Evolutionary conservation across 1,284 basidiomycete genomes (phyloP).

Genomic region (Porodaedalea pini): DNA sequence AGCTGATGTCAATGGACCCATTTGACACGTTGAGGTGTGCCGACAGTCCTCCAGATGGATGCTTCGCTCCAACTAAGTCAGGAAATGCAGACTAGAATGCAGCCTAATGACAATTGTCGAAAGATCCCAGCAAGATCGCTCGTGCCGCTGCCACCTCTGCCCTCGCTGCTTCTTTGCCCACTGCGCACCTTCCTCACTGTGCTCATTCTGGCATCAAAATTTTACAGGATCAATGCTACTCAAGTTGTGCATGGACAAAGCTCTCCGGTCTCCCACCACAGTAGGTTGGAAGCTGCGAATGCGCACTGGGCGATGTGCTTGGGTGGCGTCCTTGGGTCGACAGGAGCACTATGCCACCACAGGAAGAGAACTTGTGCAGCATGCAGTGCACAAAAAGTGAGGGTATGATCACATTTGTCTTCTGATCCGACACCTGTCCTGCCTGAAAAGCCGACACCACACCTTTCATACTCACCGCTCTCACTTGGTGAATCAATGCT

Average conservation of each 20-base stretch:
- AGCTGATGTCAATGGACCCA: conserved; percentile 5
- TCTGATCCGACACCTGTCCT: not conserved
- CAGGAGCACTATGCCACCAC: conserved; percentile 38
- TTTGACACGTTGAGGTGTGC: not conserved
- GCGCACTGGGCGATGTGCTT: no score
- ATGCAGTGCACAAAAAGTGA: conserved; percentile 40
- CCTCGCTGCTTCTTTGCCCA: conserved; percentile 81
- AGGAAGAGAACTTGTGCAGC: conserved; percentile 32
- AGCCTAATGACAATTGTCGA: conserved; percentile 13
- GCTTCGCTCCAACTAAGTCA: no score
- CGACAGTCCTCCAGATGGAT: no score
- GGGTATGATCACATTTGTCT: no score
- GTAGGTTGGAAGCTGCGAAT: no score
- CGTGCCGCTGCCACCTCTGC: conserved; percentile 48
- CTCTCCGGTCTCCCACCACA: no score
- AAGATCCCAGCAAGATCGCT: conserved; percentile 30
- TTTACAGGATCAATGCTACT: no score
- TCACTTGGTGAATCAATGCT: no score
- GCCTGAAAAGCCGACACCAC: conserved; percentile 2
- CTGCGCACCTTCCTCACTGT: conserved; percentile 85
- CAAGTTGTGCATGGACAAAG: no score
- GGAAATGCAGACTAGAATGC: not conserved
- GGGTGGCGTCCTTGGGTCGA: conserved; percentile 89
- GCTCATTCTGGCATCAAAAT: no score
- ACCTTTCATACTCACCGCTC: conserved; percentile 7